These are phyloP conservation scores for Lumnitzera racemosa DNA, from an alignment of 345 rosid genomes.

Conservation along the genomic window DNA sequence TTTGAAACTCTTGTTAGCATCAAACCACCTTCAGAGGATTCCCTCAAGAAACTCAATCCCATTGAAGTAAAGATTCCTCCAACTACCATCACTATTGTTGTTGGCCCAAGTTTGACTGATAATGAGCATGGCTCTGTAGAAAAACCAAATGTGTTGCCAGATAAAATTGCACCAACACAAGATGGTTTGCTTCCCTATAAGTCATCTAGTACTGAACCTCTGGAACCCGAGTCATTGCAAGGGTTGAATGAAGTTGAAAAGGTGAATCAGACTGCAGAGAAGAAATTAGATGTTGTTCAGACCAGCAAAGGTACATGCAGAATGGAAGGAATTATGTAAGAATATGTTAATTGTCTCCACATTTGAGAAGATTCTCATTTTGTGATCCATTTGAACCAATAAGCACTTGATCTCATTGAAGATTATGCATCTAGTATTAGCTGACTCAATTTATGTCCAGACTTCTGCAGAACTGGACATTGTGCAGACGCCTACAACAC, in stretches of 20 bases:
- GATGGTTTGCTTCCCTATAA: slow-evolving; percentile 14
- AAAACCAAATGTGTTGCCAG: slow-evolving; percentile 10
- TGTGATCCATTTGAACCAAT: too few species aligned
- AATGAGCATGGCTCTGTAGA: slow-evolving; percentile 4
- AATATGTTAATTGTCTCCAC: background rate
- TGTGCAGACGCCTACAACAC: too few species aligned
- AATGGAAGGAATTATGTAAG: background rate
- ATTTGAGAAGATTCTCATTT: too few species aligned
- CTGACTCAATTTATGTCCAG: too few species aligned
- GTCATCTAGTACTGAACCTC: slow-evolving; percentile 17
- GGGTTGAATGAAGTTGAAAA: slow-evolving; percentile 10
- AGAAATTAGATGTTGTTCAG: slow-evolving; percentile 11
- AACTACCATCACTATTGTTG: background rate
- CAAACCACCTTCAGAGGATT: background rate
- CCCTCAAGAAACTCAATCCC: background rate
- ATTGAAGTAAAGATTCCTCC: background rate
- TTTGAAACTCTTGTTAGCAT: background rate
- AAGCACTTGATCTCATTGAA: too few species aligned
- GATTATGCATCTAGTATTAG: too few species aligned
- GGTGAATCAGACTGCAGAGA: background rate
- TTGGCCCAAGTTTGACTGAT: slow-evolving; percentile 1
- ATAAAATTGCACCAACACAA: slow-evolving; percentile 6
- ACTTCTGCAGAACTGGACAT: too few species aligned
- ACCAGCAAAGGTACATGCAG: slow-evolving; percentile 16
- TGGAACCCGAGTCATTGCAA: slow-evolving; percentile 12